These are phyloP conservation scores for Pholiota adiposa DNA, from an alignment of 1,284 basidiomycete genomes.

Conservation along the genomic window DNA sequence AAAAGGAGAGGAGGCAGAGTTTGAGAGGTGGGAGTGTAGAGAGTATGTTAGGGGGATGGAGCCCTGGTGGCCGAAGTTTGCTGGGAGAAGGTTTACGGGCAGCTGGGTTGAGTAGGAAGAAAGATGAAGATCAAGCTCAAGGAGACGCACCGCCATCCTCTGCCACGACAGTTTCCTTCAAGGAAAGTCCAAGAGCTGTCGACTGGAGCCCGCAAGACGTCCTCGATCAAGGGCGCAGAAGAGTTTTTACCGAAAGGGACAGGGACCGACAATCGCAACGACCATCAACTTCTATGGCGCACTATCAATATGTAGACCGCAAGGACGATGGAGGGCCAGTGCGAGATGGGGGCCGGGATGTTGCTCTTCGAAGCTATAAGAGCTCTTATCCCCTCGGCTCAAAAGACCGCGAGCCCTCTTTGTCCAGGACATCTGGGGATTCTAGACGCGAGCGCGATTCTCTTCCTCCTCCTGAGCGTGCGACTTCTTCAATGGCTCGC, in stretches of 20 bases:
- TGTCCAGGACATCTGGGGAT: conserved; percentile 9
- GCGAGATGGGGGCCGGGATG: conserved; percentile 13
- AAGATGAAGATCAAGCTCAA: conserved; percentile 18
- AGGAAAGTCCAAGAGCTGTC: conserved; percentile 23
- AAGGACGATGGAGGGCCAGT: conserved; percentile 26
- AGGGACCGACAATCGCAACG: conserved; percentile 31
- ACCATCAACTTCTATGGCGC: conserved; percentile 58
- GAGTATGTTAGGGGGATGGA: conserved; percentile 47
- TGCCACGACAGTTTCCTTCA: conserved; percentile 21
- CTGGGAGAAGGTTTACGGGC: conserved; percentile 73
- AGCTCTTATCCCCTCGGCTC: conserved; percentile 32
- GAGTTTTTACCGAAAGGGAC: conserved; percentile 22
- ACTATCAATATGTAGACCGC: conserved; percentile 34
- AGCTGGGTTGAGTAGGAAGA: conserved; percentile 56
- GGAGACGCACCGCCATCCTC: conserved; percentile 9
- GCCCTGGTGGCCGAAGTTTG: conserved; percentile 53
- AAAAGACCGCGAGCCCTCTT: conserved; percentile 21
- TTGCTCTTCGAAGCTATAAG: conserved; percentile 29
- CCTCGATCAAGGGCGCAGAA: conserved; percentile 27
- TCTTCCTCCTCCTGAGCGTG: conserved; percentile 19
- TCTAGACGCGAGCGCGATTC: conserved; percentile 22
- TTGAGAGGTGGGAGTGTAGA: conserved; percentile 69
- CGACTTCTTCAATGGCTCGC: conserved; percentile 15
- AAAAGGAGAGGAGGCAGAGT: conserved; percentile 48
- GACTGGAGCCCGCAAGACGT: conserved; percentile 33